These are phyloP conservation scores for Pestalotiopsis sp. DNA, from an alignment of 2,329 filamentous ascomycete genomes.

Conservation along the genomic window DNA sequence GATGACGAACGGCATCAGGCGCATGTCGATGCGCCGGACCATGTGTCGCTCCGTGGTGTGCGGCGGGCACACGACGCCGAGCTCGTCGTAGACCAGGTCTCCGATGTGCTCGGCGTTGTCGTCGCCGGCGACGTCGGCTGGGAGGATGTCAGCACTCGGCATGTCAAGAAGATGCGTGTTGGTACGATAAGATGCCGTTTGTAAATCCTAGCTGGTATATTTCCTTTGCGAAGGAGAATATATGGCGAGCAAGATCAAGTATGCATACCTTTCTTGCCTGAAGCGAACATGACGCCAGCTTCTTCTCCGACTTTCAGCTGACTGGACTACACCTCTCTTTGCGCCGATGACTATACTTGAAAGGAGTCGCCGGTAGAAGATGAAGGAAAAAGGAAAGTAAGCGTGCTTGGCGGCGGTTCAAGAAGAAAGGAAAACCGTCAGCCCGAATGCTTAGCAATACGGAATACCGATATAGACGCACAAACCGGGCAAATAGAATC, in stretches of 20 bases:
- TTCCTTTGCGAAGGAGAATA: neutral
- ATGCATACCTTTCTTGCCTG: neutral
- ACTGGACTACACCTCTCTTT: neutral
- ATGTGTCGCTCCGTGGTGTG: slow-evolving; percentile 66
- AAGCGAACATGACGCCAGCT: neutral
- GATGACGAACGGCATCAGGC: slow-evolving; percentile 72
- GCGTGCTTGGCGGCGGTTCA: neutral
- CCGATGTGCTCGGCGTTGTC: slow-evolving; percentile 27
- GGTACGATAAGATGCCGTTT: neutral
- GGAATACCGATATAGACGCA: neutral
- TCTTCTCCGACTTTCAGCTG: neutral
- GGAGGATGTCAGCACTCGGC: neutral
- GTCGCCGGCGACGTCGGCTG: slow-evolving; percentile 20
- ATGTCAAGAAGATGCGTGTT: neutral
- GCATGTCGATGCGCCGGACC: slow-evolving; percentile 70
- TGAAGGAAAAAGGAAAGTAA: neutral
- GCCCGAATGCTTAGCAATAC: neutral
- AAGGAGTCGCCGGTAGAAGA: neutral
- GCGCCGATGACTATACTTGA: too few relatives aligned
- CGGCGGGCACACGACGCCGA: slow-evolving; percentile 45
- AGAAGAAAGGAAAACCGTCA: neutral
- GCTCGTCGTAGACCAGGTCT: slow-evolving; percentile 31
- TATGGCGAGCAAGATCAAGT: neutral
- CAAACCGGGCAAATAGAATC: neutral
- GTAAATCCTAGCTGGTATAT: neutral